Evolutionary conservation across 176 grass and related monocot genomes (phyloP).

Genomic region (Oryza punctata): DNA sequence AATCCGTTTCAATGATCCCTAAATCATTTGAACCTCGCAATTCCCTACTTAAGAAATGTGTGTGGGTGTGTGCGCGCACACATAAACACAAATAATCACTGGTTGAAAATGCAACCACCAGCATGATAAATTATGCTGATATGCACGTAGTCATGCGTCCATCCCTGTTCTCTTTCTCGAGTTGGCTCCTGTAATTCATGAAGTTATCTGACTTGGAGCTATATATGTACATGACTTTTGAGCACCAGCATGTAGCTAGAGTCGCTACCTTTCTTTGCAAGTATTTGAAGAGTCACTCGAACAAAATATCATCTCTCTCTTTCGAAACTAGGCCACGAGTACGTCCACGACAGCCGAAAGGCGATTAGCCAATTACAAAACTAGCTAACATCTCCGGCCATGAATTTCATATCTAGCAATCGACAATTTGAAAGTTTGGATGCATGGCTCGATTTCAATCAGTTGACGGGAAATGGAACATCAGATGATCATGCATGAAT

Average conservation of each 20-base stretch:
- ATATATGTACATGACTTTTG: background rate
- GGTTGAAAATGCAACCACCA: too few relatives aligned
- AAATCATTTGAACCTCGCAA: too few relatives aligned
- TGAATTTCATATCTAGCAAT: background rate
- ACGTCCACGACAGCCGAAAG: background rate
- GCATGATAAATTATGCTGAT: too few relatives aligned
- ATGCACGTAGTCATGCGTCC: too few relatives aligned
- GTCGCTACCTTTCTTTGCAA: background rate
- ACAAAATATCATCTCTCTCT: background rate
- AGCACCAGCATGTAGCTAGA: background rate
- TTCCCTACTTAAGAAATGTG: too few relatives aligned
- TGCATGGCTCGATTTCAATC: background rate
- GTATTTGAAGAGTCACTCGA: background rate
- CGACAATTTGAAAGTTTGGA: background rate
- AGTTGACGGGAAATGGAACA: background rate
- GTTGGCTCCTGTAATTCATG: background rate
- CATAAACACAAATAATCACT: too few relatives aligned
- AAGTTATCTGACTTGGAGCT: background rate
- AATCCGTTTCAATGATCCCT: too few relatives aligned
- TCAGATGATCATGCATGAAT: conserved; percentile 25
- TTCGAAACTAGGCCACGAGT: background rate
- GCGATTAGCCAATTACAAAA: background rate
- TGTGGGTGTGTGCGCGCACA: too few relatives aligned
- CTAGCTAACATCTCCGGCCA: background rate
- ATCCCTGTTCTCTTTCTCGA: too few relatives aligned